These are phyloP conservation scores for Begonia fuchsioides DNA, from an alignment of 306 rosid genomes.

Conservation along the genomic window DNA sequence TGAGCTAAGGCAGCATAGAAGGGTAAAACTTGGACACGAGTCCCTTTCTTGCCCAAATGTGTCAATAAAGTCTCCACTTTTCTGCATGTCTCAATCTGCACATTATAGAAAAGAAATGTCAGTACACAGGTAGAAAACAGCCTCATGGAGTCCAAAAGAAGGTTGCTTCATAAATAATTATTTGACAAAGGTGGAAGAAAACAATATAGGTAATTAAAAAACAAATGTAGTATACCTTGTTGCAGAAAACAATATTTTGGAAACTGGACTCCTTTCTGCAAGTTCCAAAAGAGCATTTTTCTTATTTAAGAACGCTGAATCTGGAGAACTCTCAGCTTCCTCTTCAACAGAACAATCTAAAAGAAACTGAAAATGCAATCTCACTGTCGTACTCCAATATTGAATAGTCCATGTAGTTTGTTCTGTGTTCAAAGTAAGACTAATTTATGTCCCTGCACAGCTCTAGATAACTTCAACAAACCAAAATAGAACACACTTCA, in stretches of 20 bases:
- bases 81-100: constrained; percentile 91
- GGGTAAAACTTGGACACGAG: constrained; percentile 54
- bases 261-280: constrained; percentile 56
- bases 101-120: constrained; percentile 2
- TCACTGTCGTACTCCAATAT: constrained; percentile 2
- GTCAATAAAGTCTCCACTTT: constrained; percentile 72
- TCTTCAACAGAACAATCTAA: constrained; percentile 91
- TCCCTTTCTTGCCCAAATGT: constrained; percentile 62
- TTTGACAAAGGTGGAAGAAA: constrained; percentile 6
- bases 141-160: neutral
- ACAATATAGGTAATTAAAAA: neutral
- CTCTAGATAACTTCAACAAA: too few species aligned
- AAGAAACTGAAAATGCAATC: constrained; percentile 35
- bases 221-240: constrained; percentile 39
- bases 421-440: too few species aligned
- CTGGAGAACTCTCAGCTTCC: constrained; percentile 54
- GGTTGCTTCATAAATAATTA: neutral
- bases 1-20: constrained; percentile 87
- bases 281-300: constrained; percentile 79
- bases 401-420: neutral
- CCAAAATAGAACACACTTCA: too few species aligned
- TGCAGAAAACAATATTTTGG: constrained; percentile 74
- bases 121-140: neutral
- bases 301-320: constrained; percentile 77
- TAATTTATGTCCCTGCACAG: too few species aligned